Base-by-base conservation (phyloP, 2,329 filamentous ascomycete genomes). In the Claviceps fusiformis region DNA sequence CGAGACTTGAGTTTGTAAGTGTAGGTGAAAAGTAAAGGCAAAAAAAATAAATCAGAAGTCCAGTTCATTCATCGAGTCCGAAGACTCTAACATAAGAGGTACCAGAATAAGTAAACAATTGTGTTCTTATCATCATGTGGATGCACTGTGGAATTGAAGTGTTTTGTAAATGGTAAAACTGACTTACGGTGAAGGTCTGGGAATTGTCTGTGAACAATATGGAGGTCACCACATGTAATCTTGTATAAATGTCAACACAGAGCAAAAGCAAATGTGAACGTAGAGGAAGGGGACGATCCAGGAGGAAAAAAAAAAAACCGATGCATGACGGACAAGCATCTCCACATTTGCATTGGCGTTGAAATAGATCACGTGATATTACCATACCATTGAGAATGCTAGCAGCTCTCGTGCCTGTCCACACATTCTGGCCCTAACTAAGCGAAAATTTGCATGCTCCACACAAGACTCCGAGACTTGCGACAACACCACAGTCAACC, bases 71-170 rank as follows among this genome's bases (percentile, higher is more conserved):
- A 91, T 87, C 72, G 83, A 77, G 74, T 73, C 75, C 67, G 70
- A 75, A 74, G 68, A 67, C 78, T 77, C 83, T 93, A 85, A 88
- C 82, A 89, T 89, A 93, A 95, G 90, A 95, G 90, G 89, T 95
- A 90, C 89, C 89, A 95, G 88, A 91, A 86, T 76, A 50, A 75
- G 75, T 54, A 73, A 72, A 73, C 64, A 74, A 76, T 75, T 73
- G 77, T 76, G 68, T 70, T 71, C 49, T 66, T 82, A 79, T 92
- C 87, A 91, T 92, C 87, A 89, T 80, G 63, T 64, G 68, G 29
- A 29, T 44, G 54, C 46, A 53, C 39, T 29, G 19, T 46, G 45
- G 24, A 45, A 37, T 47, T 7, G 19, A 37, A 45, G 49, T 57
- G 31, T n/a, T 24, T 33, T 41, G 39, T n/a, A 29, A 3, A 47